Conservation (phyloP, 179 eudicot genomes). For the Sideroxylon spinosum region DNA sequence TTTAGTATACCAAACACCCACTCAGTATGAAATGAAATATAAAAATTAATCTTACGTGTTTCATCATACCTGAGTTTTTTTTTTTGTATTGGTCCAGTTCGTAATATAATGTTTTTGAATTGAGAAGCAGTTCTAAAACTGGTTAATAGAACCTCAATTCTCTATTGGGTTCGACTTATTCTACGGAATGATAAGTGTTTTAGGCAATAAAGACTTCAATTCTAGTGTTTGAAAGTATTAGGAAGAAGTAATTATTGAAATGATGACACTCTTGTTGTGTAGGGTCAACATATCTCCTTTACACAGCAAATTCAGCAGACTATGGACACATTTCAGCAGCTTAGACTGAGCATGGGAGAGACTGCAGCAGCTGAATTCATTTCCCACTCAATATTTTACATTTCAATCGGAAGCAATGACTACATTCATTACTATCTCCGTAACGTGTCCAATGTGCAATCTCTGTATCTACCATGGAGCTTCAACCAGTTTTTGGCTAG, state of each 20-base stretch:
- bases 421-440: conserved; percentile 87
- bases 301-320: conserved; percentile 81
- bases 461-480: conserved; percentile 60
- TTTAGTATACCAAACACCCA: too few species aligned
- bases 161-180: background rate
- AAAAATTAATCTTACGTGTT: too few species aligned
- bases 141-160: background rate
- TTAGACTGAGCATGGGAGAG: conserved; percentile 63
- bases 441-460: conserved; percentile 65
- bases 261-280: conserved; percentile 8
- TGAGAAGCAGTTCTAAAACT: background rate
- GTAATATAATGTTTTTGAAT: background rate
- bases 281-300: conserved; percentile 83
- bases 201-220: background rate
- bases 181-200: background rate
- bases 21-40: too few species aligned
- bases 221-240: background rate
- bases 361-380: conserved; percentile 48
- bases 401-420: conserved; percentile 82
- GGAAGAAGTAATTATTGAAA: background rate
- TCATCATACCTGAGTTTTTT: too few species aligned
- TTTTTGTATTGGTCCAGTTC: too few species aligned
- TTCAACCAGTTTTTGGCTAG: conserved; percentile 64
- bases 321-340: conserved; percentile 70
- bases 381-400: conserved; percentile 66